phyloP scores from a whole-genome alignment of 75 land plant species.

The Picea sitchensis region DNA sequence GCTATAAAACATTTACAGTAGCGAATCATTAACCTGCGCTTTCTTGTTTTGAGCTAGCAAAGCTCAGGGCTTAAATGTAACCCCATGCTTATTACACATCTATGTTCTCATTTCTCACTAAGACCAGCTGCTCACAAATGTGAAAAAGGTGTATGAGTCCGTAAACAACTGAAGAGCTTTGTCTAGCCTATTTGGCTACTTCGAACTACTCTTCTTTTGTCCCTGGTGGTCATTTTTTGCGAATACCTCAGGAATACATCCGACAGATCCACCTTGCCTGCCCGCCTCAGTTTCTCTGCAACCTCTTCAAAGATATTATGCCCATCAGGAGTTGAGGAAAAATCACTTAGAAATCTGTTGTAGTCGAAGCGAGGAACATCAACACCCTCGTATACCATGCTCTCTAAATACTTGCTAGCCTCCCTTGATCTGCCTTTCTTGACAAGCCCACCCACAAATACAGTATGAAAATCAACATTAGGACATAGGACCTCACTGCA shows the following conservation, averaged over 20 bases:
- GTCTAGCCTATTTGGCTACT: too few species aligned
- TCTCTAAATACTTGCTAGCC: constrained; percentile 59
- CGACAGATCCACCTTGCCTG: constrained; percentile 44
- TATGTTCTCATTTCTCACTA: too few species aligned
- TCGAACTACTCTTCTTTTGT: constrained; percentile 25
- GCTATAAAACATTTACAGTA: too few species aligned
- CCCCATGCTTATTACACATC: too few species aligned
- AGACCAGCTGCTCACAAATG: too few species aligned
- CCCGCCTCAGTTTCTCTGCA: constrained; percentile 47
- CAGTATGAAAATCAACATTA: constrained; percentile 45
- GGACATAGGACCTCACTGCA: constrained; percentile 9
- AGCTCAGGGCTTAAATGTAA: too few species aligned
- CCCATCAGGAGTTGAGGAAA: constrained; percentile 48
- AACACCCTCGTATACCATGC: constrained; percentile 29
- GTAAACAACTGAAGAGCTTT: too few species aligned
- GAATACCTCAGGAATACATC: constrained; percentile 52
- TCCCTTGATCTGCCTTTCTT: constrained; percentile 46
- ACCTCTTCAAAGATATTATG: constrained; percentile 51
- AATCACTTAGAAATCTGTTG: constrained; percentile 45
- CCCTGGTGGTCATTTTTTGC: constrained; percentile 51
- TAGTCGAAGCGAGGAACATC: constrained; percentile 60
- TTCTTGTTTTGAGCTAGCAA: too few species aligned
- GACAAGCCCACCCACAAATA: constrained; percentile 62
- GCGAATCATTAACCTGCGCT: too few species aligned
- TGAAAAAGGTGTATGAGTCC: too few species aligned